These are phyloP conservation scores for Lepidium didymum DNA, from an alignment of 345 rosid species.

Conservation along the genomic window DNA sequence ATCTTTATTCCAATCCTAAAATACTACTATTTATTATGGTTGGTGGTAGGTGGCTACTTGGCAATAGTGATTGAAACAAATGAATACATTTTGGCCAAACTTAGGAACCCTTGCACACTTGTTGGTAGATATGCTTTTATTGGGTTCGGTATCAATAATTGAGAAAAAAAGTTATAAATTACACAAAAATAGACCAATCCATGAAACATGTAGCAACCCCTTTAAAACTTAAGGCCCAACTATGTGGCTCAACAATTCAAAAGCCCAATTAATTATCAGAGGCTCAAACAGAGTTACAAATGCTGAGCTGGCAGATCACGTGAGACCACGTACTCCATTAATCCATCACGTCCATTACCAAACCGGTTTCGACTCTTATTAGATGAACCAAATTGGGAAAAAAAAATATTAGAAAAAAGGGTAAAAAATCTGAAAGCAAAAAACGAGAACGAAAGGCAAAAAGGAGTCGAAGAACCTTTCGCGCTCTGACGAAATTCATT, in stretches of 20 bases:
- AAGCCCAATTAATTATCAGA: neutral
- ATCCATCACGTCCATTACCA: slow-evolving; percentile 2
- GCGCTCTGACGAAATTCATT: slow-evolving; percentile 33
- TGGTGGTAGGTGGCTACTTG: no score
- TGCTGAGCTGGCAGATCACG: slow-evolving; percentile 20
- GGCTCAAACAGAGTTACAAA: neutral
- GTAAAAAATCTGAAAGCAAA: slow-evolving; percentile 23
- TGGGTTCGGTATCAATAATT: neutral
- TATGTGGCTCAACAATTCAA: no score
- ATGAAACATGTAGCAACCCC: neutral
- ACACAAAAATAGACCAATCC: neutral
- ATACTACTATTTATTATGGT: no score
- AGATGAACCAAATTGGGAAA: neutral
- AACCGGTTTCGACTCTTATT: slow-evolving; percentile 4
- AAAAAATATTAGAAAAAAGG: neutral
- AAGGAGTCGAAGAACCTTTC: slow-evolving; percentile 28
- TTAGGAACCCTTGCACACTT: no score
- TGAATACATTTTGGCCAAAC: no score
- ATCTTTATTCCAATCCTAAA: no score
- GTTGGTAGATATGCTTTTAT: neutral
- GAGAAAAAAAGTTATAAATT: neutral
- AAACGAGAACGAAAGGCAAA: slow-evolving; percentile 15
- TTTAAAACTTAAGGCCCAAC: neutral
- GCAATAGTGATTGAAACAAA: no score
- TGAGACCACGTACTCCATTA: slow-evolving; percentile 12